Percentiles rank a stretch among this genome's conserved stretches.
Conservation (phyloP, 2,329 filamentous ascomycete genomes). For the Xylaria multiplex region DNA sequence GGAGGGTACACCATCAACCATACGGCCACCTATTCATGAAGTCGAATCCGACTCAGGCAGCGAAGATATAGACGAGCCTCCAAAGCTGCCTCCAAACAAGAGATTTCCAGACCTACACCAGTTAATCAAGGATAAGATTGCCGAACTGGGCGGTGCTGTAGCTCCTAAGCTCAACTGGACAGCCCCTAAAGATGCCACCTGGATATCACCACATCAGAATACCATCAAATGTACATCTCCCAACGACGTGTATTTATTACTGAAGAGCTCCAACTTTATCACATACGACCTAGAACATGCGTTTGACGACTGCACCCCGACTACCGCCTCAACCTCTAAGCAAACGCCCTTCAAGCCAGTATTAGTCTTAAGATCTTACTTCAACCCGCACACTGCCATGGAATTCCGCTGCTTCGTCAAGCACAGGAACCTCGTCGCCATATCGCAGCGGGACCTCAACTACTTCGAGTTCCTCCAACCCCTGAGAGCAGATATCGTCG, state of each 20-base stretch:
- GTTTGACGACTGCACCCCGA: slow-evolving; percentile 76
- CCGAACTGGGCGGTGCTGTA: slow-evolving; percentile 84
- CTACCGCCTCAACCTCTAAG: slow-evolving; percentile 49
- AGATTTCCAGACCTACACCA: slow-evolving; percentile 79
- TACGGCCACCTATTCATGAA: slow-evolving; percentile 52
- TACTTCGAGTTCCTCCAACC: slow-evolving; percentile 82
- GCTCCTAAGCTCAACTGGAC: slow-evolving; percentile 98
- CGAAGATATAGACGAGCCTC: slow-evolving; percentile 62
- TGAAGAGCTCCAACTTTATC: slow-evolving; percentile 95
- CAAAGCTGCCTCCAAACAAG: slow-evolving; percentile 60
- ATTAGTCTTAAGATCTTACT: slow-evolving; percentile 87
- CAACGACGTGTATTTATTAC: slow-evolving; percentile 90
- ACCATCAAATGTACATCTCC: slow-evolving; percentile 89
- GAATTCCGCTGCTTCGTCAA: slow-evolving; percentile 98
- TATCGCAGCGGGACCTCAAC: slow-evolving; percentile 90
- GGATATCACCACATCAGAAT: slow-evolving; percentile 86
- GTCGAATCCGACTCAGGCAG: slow-evolving; percentile 59
- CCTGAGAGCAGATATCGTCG: slow-evolving; percentile 72
- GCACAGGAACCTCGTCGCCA: slow-evolving; percentile 78
- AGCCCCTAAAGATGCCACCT: slow-evolving; percentile 92
- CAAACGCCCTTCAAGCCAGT: slow-evolving; percentile 72
- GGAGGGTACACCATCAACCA: slow-evolving; percentile 56
- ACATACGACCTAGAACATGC: slow-evolving; percentile 94
- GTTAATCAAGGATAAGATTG: slow-evolving; percentile 79
- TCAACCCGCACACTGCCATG: slow-evolving; percentile 86